Conservation (phyloP, 73 alveolate genomes). For the Tetrahymena malaccensis region DNA sequence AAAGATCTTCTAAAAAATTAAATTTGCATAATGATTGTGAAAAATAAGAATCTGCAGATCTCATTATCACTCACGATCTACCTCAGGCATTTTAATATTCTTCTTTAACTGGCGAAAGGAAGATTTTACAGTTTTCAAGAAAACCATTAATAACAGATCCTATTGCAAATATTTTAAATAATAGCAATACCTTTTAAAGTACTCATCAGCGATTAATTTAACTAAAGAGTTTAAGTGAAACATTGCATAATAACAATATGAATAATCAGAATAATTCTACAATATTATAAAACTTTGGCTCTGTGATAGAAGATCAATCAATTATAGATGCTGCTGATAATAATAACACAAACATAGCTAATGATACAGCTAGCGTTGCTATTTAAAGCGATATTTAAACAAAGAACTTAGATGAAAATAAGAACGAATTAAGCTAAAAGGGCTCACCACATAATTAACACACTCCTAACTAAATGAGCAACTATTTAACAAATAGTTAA, state of each 20-base stretch:
- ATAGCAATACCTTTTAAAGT: neutral
- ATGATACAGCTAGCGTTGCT: neutral
- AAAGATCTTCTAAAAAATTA: neutral
- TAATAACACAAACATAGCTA: neutral
- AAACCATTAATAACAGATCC: neutral
- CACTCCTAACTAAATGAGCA: neutral
- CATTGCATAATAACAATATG: neutral
- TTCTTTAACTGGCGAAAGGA: neutral
- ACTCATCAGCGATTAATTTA: neutral
- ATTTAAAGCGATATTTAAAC: neutral
- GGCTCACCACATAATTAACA: neutral
- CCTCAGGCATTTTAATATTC: neutral
- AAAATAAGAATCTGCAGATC: neutral
- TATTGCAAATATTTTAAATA: neutral
- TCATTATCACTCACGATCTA: neutral
- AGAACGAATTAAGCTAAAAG: no score
- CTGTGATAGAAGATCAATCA: neutral
- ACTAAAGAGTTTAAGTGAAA: neutral
- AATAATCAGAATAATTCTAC: neutral
- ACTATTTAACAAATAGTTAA: neutral
- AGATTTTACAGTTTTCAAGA: neutral
- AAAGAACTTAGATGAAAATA: neutral
- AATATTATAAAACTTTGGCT: neutral
- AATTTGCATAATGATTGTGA: neutral
- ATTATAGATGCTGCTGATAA: neutral